Base-by-base conservation (phyloP, 768 basidiomycete genomes). In the Lentinula detonsa region DNA sequence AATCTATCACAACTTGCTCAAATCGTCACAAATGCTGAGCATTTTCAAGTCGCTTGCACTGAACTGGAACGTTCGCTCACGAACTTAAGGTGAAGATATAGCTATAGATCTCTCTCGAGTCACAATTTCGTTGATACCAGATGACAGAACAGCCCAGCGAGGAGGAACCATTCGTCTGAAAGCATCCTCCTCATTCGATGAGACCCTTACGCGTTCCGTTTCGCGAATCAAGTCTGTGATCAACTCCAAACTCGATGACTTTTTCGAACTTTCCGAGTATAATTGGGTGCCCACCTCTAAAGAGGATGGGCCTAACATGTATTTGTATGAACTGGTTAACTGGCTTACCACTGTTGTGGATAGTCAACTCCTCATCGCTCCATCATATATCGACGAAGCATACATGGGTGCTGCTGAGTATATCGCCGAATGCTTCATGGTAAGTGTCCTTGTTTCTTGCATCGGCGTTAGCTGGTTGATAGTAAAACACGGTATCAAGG, bases 301-400 rank as follows among this genome's bases (percentile, higher is more conserved):
- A 37, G 88, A 91, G 69, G 79, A 82, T 61, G 85, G 85, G 39
- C 93, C 95, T 48, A 95, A 93, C 82, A 89, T 90, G 83, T 98
- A 98, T 73, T 80, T 98, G 2, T 90, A 93, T 70, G 96, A 98
- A 72, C 84, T 98, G 67, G 85, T 96, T 71, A 95, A 94, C 71
- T 99, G 95, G 91, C 81, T 98, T 57, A 95, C 90, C 42, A 97
- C 95, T 1, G 91, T 97, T 59, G 93, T 99, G 52, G 97, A 98
- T 72, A 93, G 85, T 60, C 57, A 59, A 61, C 85, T 88, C 65
- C 83, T 81, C 62, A 85, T 98, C 74, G 87, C 91, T 60, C 91
- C 95, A 60, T 74, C 76, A 9, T 88, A 93, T 76, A 95, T 95
- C 73, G 90, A 93, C 57, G 87, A 92, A 65, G 93, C 92, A 9